Percentiles rank a stretch among this genome's conserved stretches.
phyloP scores from a whole-genome alignment of 345 rosid genomes.

The Excoecaria agallocha region DNA sequence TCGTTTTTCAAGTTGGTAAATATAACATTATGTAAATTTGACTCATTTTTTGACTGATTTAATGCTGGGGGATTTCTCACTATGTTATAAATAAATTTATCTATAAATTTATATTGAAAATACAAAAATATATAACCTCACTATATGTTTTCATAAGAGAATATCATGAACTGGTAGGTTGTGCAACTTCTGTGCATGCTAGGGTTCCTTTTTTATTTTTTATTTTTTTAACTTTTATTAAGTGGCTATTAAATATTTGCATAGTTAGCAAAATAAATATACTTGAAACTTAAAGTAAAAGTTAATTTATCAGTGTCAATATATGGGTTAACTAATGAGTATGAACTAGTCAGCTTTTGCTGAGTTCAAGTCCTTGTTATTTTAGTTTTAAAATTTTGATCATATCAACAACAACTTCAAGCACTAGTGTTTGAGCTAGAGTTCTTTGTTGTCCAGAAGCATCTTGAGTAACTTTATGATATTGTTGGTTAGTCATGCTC shows the following conservation, averaged over 20 bases:
- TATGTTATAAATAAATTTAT: not conserved
- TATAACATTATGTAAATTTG: not conserved
- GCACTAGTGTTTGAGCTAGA: not conserved
- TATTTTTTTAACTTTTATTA: too few species aligned
- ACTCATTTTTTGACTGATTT: not conserved
- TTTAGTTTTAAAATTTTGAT: not conserved
- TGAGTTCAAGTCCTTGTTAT: not conserved
- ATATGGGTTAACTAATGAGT: not conserved
- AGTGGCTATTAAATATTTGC: not conserved
- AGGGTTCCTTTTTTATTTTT: too few species aligned
- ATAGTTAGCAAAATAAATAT: not conserved
- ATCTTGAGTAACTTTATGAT: not conserved
- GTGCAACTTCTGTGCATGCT: not conserved
- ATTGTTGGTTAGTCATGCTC: not conserved
- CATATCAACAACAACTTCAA: not conserved
- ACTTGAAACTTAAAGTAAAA: not conserved
- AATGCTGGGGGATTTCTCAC: not conserved
- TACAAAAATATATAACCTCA: not conserved
- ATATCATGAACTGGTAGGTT: not conserved
- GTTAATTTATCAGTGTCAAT: not conserved
- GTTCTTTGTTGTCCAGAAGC: not conserved
- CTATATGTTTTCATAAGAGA: not conserved
- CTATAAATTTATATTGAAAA: not conserved
- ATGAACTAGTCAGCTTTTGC: not conserved
- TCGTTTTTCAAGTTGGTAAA: not conserved